phyloP scores from a whole-genome alignment of 306 rosid genomes.

The Neltuma alba region DNA sequence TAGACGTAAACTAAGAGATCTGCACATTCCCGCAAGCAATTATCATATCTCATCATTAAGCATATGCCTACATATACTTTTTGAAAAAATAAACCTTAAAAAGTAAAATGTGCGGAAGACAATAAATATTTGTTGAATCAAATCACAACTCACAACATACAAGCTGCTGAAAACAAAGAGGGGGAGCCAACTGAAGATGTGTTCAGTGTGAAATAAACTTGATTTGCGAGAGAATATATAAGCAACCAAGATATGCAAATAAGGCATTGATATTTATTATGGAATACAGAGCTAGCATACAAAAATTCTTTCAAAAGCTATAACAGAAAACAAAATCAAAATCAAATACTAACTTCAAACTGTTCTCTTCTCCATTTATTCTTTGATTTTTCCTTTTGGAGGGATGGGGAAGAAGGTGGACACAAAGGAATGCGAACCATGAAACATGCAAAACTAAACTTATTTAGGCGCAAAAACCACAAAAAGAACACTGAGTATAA shows the following conservation, averaged over 20 bases:
- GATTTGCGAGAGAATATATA: constrained; percentile 18
- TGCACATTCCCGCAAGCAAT: constrained; percentile 44
- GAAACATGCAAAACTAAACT: constrained; percentile 25
- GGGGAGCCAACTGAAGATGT: constrained; percentile 22
- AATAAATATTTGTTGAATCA: not conserved
- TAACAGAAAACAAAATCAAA: constrained; percentile 10
- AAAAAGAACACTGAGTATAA: too few relatives aligned
- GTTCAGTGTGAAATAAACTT: constrained; percentile 22
- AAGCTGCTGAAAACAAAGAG: constrained; percentile 24
- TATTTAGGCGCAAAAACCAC: not conserved
- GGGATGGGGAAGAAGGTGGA: not conserved
- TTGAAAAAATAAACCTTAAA: constrained; percentile 23
- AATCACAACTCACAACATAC: constrained; percentile 30
- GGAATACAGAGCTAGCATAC: constrained; percentile 12
- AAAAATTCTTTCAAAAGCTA: not conserved
- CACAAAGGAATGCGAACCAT: constrained; percentile 10
- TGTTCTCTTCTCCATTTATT: not conserved
- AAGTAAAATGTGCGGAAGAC: not conserved
- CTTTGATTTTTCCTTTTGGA: not conserved
- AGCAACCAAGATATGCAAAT: constrained; percentile 17
- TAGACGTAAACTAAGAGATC: constrained; percentile 66
- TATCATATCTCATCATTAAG: constrained; percentile 23
- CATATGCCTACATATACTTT: not conserved
- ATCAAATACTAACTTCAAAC: constrained; percentile 11
- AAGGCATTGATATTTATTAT: constrained; percentile 29